Evolutionary conservation across 345 rosid genomes (phyloP), one percentile per base, ranked within the genome.

Genomic region (Rubroshorea leprosula): DNA sequence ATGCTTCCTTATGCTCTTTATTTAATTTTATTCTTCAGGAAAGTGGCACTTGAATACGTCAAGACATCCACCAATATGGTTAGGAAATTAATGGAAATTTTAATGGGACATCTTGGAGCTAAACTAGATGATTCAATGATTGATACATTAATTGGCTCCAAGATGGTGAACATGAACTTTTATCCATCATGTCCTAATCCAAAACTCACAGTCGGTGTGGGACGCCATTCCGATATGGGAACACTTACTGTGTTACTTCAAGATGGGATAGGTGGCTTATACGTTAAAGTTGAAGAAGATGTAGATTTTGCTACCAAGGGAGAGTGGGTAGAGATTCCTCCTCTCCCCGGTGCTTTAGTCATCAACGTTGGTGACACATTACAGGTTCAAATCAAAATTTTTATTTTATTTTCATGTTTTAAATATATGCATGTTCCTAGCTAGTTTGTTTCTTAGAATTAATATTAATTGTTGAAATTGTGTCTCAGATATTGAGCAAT

Each of bases 211-310:
- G 70, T 83, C 0, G 88, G 85, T 0, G 88, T 75, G 0, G 88
- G 88, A 0, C 76, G 85, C 22, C 85, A 83, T 67, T 83, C 88
- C 15, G 88, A 83, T 54, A 58, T 83, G 71, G 84, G 85, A 0
- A 70, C 69, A 25, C 51, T 83, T 2, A 80, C 88, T 0, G 64
- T 83, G 49, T 66, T 83, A 35, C 45, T 83, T 38, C 85, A 83
- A 68, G 88, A 80, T 47, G 85, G 72, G 6, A 75, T 79, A 18
- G 88, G 88, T 24, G 88, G 88, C n/a, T 68, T 83, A 20, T 75
- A 77, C 52, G 83, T 83, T 17, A 82, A 74, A 64, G 51, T 67
- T 23, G 76, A 75, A 31, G 68, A 58, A 20, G 66, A 64, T 12
- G 16, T 41, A 2, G 16, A 14, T 41, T 41, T 14, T 8, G 45